phyloP scores from a whole-genome alignment of 1,284 basidiomycete genomes.

The Rhodotorula sp. region DNA sequence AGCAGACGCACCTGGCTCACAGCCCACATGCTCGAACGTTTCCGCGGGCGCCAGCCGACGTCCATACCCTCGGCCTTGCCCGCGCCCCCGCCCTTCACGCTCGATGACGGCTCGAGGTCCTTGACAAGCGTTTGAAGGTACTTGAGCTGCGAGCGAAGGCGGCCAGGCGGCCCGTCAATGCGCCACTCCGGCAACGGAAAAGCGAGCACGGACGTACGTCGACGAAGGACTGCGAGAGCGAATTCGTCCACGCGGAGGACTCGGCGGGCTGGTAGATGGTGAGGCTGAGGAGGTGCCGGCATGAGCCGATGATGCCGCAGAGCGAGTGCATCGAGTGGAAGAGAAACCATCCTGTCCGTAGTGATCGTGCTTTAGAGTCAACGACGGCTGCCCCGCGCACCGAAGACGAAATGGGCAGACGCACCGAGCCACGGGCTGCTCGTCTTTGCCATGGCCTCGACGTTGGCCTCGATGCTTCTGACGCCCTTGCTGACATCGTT shows the following conservation, averaged over 20 bases:
- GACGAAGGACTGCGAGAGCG: slow-evolving; percentile 27
- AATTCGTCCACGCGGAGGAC: slow-evolving; percentile 35
- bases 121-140: slow-evolving; percentile 33
- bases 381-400: not conserved
- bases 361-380: not conserved
- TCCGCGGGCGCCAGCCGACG: slow-evolving; percentile 35
- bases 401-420: not conserved
- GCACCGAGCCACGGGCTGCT: slow-evolving; percentile 37
- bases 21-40: slow-evolving; percentile 35
- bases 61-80: slow-evolving; percentile 40
- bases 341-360: slow-evolving; percentile 36
- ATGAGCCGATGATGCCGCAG: slow-evolving; percentile 42
- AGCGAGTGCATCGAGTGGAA: slow-evolving; percentile 44
- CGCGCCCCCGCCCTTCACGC: slow-evolving; percentile 7
- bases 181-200: not conserved
- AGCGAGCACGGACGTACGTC: slow-evolving; percentile 15
- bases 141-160: slow-evolving; percentile 27
- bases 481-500: slow-evolving; percentile 22
- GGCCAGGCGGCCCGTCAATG: not conserved
- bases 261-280: slow-evolving; percentile 36
- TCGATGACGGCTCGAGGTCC: slow-evolving; percentile 27
- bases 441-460: slow-evolving; percentile 34
- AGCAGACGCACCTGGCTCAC: slow-evolving; percentile 36
- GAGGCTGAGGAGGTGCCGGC: slow-evolving; percentile 29
- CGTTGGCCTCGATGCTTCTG: slow-evolving; percentile 28